Evolutionary conservation across 2,329 filamentous ascomycete genomes (phyloP).

Genomic region (Colletotrichum agaves): DNA sequence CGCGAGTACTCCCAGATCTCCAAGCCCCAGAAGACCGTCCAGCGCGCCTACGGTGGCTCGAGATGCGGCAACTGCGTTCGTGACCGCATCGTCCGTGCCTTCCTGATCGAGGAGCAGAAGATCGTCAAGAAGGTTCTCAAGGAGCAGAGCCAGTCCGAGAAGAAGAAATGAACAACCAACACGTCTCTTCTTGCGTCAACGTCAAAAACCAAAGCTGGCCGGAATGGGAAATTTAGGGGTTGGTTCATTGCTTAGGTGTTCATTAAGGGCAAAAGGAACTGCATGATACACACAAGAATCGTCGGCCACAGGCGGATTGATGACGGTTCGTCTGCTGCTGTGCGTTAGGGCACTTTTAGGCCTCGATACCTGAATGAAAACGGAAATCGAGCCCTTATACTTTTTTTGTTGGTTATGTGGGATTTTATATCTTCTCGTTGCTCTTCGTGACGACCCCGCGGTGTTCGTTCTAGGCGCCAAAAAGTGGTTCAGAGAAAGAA

Average conservation of each 20-base stretch:
- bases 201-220: conserved; percentile 38
- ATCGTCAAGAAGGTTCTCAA: conserved; percentile 99
- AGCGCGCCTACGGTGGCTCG: conserved; percentile 97
- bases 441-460: conserved; percentile 26
- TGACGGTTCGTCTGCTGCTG: conserved; percentile 52
- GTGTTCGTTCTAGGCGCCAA: conserved; percentile 24
- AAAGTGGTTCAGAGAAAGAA: conserved; percentile 13
- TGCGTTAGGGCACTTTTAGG: conserved; percentile 50
- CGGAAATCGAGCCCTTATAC: conserved; percentile 38
- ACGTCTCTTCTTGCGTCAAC: conserved; percentile 38
- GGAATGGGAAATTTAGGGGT: conserved; percentile 43
- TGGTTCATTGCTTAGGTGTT: conserved; percentile 66
- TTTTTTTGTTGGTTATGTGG: conserved; percentile 25
- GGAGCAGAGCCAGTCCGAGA: conserved; percentile 85
- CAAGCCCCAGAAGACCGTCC: conserved; percentile 99
- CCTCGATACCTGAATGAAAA: conserved; percentile 40
- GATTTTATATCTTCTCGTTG: not conserved
- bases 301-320: conserved; percentile 42
- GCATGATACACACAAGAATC: conserved; percentile 56
- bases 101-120: conserved; percentile 99
- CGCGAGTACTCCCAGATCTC: conserved; percentile 98
- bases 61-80: conserved; percentile 99
- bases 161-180: conserved; percentile 71
- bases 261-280: conserved; percentile 60
- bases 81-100: conserved; percentile 96